phyloP scores from a whole-genome alignment of 1,139 yeast species.

The Candida sanyaensis region DNA sequence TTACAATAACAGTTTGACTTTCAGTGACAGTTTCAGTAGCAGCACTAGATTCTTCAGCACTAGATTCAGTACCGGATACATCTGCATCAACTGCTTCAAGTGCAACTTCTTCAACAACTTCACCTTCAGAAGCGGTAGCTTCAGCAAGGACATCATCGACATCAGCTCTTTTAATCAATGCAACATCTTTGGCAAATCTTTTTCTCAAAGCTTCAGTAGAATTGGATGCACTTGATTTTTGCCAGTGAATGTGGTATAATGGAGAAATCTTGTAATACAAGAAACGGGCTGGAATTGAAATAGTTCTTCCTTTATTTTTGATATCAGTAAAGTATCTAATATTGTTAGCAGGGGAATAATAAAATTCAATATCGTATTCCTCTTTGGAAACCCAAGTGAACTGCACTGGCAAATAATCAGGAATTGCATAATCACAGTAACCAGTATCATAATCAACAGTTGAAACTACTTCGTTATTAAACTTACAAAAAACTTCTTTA shows the following conservation, averaged over 20 bases:
- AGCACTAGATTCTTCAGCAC: neutral
- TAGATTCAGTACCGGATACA: constrained; percentile 5
- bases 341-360: constrained; percentile 29
- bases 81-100: constrained; percentile 25
- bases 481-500: constrained; percentile 35
- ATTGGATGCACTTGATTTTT: constrained; percentile 32
- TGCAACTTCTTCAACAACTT: constrained; percentile 17
- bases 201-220: constrained; percentile 43
- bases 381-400: constrained; percentile 29
- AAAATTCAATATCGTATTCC: constrained; percentile 37
- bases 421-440: constrained; percentile 37
- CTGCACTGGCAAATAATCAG: constrained; percentile 24
- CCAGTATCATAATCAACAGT: constrained; percentile 44
- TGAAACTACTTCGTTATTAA: constrained; percentile 31
- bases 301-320: constrained; percentile 32
- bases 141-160: constrained; percentile 30
- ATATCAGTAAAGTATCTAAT: constrained; percentile 35
- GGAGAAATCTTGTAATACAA: constrained; percentile 26
- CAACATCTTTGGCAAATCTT: constrained; percentile 28
- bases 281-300: constrained; percentile 31
- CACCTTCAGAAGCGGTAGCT: constrained; percentile 26
- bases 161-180: constrained; percentile 23
- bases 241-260: constrained; percentile 30
- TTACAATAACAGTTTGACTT: constrained; percentile 3
- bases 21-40: constrained; percentile 10